These are phyloP conservation scores for Linnemannia elongata DNA, from an alignment of 192 early-diverging fungal species.

Conservation along the genomic window DNA sequence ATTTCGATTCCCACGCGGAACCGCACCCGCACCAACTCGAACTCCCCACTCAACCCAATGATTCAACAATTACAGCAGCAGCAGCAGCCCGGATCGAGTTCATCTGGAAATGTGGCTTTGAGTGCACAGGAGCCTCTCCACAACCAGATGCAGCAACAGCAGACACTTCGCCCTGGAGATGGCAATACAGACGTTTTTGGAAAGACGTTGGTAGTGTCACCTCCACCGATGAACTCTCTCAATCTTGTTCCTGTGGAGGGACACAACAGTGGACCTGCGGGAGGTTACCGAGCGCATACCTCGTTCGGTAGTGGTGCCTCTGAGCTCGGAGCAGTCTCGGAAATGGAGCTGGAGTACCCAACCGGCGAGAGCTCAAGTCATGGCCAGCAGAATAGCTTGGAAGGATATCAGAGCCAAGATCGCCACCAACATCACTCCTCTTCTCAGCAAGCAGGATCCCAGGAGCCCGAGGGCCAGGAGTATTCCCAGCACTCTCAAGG, in stretches of 20 bases:
- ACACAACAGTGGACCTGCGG: neutral
- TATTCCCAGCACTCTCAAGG: neutral
- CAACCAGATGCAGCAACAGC: neutral
- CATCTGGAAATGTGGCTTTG: neutral
- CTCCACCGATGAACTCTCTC: constrained; percentile 1
- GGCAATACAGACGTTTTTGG: constrained; percentile 37
- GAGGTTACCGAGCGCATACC: neutral
- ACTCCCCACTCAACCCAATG: constrained; percentile 39
- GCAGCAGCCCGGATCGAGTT: neutral
- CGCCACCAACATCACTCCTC: neutral
- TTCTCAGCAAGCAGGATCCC: constrained; percentile 1
- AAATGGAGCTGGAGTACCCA: constrained; percentile 20
- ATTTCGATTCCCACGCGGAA: constrained; percentile 31
- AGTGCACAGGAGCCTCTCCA: neutral
- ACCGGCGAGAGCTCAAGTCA: neutral
- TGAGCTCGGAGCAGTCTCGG: constrained; percentile 16
- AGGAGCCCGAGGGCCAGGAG: neutral
- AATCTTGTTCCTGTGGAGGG: neutral
- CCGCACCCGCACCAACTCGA: constrained; percentile 44
- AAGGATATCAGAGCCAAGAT: neutral
- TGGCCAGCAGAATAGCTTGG: neutral
- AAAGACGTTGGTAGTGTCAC: constrained; percentile 30
- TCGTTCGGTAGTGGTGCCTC: neutral
- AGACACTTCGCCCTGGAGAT: neutral
- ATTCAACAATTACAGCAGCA: constrained; percentile 11